These are phyloP conservation scores for Cladosporium sp. DNA, from an alignment of 2,329 filamentous ascomycete species.

Conservation along the genomic window DNA sequence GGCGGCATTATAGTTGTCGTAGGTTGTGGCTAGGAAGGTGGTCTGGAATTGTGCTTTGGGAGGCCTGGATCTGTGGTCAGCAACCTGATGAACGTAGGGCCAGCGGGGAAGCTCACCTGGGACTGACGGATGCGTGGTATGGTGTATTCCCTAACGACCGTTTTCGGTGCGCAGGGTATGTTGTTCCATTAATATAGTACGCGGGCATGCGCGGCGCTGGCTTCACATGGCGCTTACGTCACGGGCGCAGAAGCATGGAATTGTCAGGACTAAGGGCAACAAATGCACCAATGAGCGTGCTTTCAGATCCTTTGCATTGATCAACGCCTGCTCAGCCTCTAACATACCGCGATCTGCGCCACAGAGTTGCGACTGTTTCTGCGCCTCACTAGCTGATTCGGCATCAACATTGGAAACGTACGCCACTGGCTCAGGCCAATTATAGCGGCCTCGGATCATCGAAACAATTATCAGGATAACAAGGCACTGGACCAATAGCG, in stretches of 20 bases:
- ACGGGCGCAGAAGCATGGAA: not conserved
- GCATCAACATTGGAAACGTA: too few relatives aligned
- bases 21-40: not conserved
- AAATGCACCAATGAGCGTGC: slow-evolving; percentile 1
- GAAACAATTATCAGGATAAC: too few relatives aligned
- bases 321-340: slow-evolving; percentile 1
- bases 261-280: not conserved
- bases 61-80: too few relatives aligned
- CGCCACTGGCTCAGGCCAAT: too few relatives aligned
- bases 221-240: not conserved
- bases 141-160: not conserved
- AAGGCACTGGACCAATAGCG: too few relatives aligned
- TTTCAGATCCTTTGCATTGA: not conserved
- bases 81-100: too few relatives aligned
- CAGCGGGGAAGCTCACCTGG: too few relatives aligned
- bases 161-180: not conserved
- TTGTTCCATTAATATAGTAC: not conserved
- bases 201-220: not conserved
- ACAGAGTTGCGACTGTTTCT: not conserved
- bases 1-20: slow-evolving; percentile 23
- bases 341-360: not conserved
- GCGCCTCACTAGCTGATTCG: too few relatives aligned
- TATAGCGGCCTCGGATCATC: too few relatives aligned
- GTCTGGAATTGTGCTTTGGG: not conserved
- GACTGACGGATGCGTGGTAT: too few relatives aligned